These are phyloP conservation scores for Alopecurus myosuroides DNA, from an alignment of 176 grass and related monocot genomes.

Conservation along the genomic window DNA sequence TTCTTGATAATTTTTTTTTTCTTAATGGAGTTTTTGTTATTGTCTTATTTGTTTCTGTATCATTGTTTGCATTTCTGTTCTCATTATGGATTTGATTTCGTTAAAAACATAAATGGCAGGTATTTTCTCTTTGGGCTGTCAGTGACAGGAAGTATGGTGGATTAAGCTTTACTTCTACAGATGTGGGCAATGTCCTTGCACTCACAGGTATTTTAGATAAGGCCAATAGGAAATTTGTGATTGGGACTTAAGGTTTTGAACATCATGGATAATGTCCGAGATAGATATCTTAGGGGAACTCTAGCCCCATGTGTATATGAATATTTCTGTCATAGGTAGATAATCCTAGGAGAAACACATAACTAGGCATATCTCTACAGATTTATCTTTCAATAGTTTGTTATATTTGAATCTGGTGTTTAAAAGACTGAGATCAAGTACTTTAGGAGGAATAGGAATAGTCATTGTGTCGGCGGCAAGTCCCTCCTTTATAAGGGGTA, in stretches of 20 bases:
- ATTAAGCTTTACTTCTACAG: conserved; percentile 78
- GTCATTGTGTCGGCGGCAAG: too few relatives aligned
- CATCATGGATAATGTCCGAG: not conserved
- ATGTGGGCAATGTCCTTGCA: conserved; percentile 83
- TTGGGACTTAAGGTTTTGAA: not conserved
- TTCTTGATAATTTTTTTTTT: not conserved
- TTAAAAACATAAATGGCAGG: conserved; percentile 35
- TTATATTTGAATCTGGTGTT: not conserved
- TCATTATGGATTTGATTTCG: conserved; percentile 20
- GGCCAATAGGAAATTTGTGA: not conserved
- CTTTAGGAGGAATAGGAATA: too few relatives aligned
- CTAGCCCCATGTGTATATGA: not conserved
- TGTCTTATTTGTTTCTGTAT: not conserved
- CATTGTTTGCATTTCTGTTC: not conserved
- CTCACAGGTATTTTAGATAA: conserved; percentile 57
- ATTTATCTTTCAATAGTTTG: not conserved
- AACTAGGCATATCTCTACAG: not conserved
- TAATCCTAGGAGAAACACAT: not conserved
- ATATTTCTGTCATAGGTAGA: not conserved
- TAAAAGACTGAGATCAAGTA: too few relatives aligned
- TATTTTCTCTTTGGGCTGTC: conserved; percentile 92
- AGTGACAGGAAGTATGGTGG: conserved; percentile 78
- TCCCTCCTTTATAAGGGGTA: not conserved
- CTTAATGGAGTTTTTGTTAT: not conserved
- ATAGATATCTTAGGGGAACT: not conserved